Percentiles rank a stretch among this genome's conserved stretches.
phyloP scores from a whole-genome alignment of 78 protist genomes.

The slime mould (Dictyostelium discoideum) region DNA sequence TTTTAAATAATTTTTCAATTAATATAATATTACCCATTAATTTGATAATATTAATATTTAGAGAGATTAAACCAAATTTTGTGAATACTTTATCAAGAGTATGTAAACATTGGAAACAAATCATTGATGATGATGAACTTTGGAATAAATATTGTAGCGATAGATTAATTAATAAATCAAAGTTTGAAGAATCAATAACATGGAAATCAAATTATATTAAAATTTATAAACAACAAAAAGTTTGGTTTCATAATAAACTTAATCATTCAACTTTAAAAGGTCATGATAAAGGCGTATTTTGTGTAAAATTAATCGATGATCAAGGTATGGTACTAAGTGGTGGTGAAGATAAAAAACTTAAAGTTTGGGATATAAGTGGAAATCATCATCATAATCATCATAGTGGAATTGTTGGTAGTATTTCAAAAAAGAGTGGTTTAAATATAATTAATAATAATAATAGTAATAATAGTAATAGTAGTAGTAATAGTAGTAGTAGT shows the following conservation, averaged over 20 bases:
- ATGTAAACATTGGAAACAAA: constrained; percentile 31
- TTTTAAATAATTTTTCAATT: background rate
- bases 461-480: background rate
- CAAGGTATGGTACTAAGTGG: background rate
- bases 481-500: background rate
- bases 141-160: constrained; percentile 21
- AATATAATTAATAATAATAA: background rate
- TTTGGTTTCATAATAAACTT: constrained; percentile 37
- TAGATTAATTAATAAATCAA: constrained; percentile 12
- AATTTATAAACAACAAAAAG: constrained; percentile 13
- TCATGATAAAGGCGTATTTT: constrained; percentile 18
- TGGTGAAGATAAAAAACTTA: constrained; percentile 60
- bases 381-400: background rate
- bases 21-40: background rate
- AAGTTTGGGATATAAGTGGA: constrained; percentile 41
- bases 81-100: background rate
- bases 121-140: constrained; percentile 28
- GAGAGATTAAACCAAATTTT: background rate
- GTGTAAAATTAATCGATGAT: constrained; percentile 1
- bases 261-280: constrained; percentile 38
- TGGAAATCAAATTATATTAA: background rate
- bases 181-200: background rate
- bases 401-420: background rate
- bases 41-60: constrained; percentile 18
- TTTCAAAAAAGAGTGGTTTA: background rate